These are phyloP conservation scores for Apophysomyces sp. DNA, from an alignment of 371 early-diverging fungal genomes.

Conservation along the genomic window DNA sequence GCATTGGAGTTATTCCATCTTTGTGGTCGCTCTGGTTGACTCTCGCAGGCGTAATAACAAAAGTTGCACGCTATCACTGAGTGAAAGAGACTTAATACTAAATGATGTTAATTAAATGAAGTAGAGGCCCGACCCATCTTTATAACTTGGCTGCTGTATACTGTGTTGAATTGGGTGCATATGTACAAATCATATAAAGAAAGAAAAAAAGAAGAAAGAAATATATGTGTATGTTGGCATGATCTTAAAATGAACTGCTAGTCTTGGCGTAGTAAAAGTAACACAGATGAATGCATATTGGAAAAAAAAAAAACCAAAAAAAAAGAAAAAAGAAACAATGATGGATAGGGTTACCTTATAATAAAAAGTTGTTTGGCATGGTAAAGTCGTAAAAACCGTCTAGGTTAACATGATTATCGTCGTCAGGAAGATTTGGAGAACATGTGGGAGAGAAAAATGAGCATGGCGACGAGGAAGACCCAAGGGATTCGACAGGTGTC, in stretches of 20 bases:
- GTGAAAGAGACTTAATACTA: no score
- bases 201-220: background rate
- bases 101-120: no score
- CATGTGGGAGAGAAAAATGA: background rate
- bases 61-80: no score
- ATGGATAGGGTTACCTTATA: no score
- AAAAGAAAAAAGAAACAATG: no score
- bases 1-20: no score
- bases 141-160: no score
- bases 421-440: background rate
- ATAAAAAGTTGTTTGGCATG: background rate
- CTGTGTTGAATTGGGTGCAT: background rate
- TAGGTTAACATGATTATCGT: background rate
- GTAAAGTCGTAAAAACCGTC: background rate
- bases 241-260: no score
- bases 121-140: no score
- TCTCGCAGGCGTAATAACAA: no score
- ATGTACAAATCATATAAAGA: slow-evolving; percentile 1
- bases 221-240: slow-evolving; percentile 2
- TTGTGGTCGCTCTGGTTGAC: no score
- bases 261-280: background rate
- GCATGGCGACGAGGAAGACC: background rate
- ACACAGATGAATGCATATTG: background rate
- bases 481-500: background rate
- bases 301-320: no score